Percentiles rank a stretch among this genome's conserved stretches.
phyloP scores from a whole-genome alignment of 2,329 filamentous ascomycete genomes.

The Ascochyta fabae region DNA sequence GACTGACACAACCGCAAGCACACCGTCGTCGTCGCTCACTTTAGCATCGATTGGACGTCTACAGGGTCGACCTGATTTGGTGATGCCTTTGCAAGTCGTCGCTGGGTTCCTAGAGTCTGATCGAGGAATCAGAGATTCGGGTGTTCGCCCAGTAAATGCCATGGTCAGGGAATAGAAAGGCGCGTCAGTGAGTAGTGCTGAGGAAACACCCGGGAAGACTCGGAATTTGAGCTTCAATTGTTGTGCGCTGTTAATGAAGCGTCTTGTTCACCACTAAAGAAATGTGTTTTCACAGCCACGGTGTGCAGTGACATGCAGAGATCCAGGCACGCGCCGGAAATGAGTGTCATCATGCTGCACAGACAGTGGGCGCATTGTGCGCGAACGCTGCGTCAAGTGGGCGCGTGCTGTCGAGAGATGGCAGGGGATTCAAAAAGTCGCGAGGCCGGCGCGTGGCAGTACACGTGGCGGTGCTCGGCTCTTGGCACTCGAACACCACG shows the following conservation, averaged over 20 bases:
- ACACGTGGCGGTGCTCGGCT: constrained; percentile 9
- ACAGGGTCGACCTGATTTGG: constrained; percentile 81
- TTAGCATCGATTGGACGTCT: constrained; percentile 69
- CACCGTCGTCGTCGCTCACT: constrained; percentile 44
- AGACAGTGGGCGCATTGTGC: constrained; percentile 20
- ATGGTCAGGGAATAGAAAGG: constrained; percentile 15
- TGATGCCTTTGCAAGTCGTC: constrained; percentile 88
- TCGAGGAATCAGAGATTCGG: constrained; percentile 78
- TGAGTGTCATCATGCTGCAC: constrained; percentile 10
- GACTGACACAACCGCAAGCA: constrained; percentile 51
- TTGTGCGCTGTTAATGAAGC: neutral
- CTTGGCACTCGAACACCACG: neutral
- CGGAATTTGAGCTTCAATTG: neutral
- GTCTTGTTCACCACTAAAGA: neutral
- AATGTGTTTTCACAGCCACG: neutral
- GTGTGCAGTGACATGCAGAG: neutral
- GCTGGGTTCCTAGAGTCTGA: constrained; percentile 84
- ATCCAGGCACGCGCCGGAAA: neutral
- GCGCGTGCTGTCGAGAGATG: constrained; percentile 25
- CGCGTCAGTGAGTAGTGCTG: neutral
- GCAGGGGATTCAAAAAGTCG: constrained; percentile 24
- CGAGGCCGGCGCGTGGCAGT: constrained; percentile 27
- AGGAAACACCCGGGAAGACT: neutral
- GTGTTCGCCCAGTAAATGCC: constrained; percentile 60
- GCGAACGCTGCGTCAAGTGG: constrained; percentile 17